phyloP scores from a whole-genome alignment of 345 rosid species.

The Gossypium anomalum region DNA sequence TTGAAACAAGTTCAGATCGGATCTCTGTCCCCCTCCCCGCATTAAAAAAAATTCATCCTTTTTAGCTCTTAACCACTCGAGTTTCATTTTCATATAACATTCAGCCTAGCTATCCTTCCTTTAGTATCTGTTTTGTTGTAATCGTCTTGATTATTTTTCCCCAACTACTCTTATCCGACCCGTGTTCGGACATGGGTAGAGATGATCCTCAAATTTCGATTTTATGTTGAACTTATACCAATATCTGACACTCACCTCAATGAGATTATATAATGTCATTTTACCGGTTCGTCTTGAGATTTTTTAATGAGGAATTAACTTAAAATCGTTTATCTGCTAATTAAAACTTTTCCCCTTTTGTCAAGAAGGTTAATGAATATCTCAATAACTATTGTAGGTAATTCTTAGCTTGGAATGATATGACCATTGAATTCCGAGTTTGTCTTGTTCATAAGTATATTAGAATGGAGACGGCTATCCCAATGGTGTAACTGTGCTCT shows the following conservation, averaged over 20 bases:
- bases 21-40: too few species aligned
- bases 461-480: background rate
- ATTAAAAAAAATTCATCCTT: background rate
- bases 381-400: background rate
- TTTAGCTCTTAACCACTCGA: background rate
- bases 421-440: constrained; percentile 1
- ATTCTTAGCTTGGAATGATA: background rate
- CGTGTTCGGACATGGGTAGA: background rate
- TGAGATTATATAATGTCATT: background rate
- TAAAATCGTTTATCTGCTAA: background rate
- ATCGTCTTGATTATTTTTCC: background rate
- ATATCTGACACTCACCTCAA: background rate
- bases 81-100: background rate
- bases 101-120: background rate
- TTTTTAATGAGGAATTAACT: background rate
- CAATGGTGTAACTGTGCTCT: background rate
- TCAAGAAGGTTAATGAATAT: background rate
- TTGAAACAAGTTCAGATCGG: too few species aligned
- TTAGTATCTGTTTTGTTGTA: background rate
- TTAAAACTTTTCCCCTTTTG: background rate
- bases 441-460: background rate
- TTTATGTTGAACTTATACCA: too few species aligned
- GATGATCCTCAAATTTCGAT: background rate
- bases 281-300: background rate
- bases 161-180: background rate